Percentiles rank a stretch among this genome's conserved stretches.
Conservation (phyloP, 169 alveolate species). For the Plasmodium sp. region DNA sequence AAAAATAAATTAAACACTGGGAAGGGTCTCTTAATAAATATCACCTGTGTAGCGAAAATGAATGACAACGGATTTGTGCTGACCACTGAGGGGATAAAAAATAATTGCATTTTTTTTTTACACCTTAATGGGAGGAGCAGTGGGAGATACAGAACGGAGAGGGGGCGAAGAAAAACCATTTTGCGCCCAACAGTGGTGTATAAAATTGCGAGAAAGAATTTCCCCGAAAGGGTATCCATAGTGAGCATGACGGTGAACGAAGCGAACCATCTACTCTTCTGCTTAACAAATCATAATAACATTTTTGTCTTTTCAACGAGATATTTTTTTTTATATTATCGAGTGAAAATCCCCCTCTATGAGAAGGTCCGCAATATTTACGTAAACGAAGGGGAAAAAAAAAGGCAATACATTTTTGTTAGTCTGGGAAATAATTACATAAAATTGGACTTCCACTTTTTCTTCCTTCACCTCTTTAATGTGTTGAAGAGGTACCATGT, state of each 20-base stretch:
- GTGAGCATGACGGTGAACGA: conserved; percentile 28
- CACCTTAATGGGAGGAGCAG: background rate
- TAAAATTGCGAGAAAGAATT: background rate
- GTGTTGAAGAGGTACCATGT: conserved; percentile 31
- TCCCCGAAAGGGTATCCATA: conserved; percentile 4
- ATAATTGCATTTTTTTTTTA: conserved; percentile 32
- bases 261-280: conserved; percentile 25
- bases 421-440: conserved; percentile 10
- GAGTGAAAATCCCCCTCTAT: conserved; percentile 18
- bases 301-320: conserved; percentile 32
- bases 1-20: background rate
- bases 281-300: conserved; percentile 39
- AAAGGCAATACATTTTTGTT: conserved; percentile 29
- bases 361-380: conserved; percentile 37
- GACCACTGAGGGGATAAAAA: conserved; percentile 25
- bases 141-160: background rate
- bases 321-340: conserved; percentile 42
- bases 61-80: conserved; percentile 27
- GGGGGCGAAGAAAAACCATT: background rate
- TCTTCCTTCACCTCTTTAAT: conserved; percentile 33
- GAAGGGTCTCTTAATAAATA: background rate
- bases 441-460: conserved; percentile 7
- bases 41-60: conserved; percentile 10
- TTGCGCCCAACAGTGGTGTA: conserved; percentile 16
- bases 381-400: background rate